Conservation (phyloP, 1,284 basidiomycete genomes). For the Paramarasmius palmivorus region DNA sequence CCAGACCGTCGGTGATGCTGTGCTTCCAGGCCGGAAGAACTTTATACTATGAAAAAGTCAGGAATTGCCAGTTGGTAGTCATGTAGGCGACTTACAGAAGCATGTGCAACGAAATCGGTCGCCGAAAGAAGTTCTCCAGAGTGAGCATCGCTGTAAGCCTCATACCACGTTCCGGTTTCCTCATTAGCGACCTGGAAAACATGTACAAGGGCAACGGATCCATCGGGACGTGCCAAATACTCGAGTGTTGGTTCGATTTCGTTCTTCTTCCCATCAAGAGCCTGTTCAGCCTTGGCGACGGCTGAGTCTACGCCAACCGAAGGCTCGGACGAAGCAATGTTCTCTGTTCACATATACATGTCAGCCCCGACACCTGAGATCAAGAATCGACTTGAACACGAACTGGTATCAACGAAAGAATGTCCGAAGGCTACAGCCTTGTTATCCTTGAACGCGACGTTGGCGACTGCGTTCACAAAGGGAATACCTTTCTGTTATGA, state of each 20-base stretch:
- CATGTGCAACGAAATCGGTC: constrained; percentile 50
- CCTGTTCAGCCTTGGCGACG: constrained; percentile 39
- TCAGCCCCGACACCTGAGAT: too few relatives aligned
- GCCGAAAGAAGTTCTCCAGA: constrained; percentile 49
- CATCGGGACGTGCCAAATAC: constrained; percentile 45
- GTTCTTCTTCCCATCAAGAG: constrained; percentile 43
- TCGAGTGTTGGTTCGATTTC: constrained; percentile 43
- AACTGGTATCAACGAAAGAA: background rate
- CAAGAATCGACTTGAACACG: constrained; percentile 17
- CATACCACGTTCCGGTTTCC: constrained; percentile 55
- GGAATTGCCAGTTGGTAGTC: too few relatives aligned
- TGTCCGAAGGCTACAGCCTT: background rate
- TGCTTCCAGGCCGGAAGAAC: constrained; percentile 44
- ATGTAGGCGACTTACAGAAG: constrained; percentile 30
- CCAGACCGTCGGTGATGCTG: constrained; percentile 36
- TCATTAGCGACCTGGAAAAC: constrained; percentile 60
- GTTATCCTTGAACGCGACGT: background rate
- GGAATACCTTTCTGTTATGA: background rate
- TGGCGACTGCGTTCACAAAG: background rate
- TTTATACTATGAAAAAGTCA: constrained; percentile 27
- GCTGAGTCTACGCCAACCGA: constrained; percentile 36
- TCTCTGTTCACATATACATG: constrained; percentile 21
- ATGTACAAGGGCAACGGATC: constrained; percentile 50
- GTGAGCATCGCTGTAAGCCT: constrained; percentile 64
- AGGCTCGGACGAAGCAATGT: constrained; percentile 37